These are phyloP conservation scores for Leccinum incarnatum DNA, from an alignment of 768 basidiomycete species.

Conservation along the genomic window DNA sequence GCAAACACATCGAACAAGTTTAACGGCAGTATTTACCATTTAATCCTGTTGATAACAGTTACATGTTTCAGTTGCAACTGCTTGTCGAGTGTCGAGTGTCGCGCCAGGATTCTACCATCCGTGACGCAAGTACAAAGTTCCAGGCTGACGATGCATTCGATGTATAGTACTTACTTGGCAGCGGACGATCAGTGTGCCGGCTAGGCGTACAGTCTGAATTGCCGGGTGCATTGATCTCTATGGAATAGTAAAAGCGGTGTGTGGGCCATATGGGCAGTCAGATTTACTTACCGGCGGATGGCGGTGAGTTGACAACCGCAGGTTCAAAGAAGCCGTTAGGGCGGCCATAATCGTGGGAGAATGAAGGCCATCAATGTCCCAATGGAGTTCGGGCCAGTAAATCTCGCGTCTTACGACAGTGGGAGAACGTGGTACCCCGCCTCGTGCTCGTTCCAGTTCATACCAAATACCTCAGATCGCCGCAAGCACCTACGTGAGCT, in stretches of 20 bases:
- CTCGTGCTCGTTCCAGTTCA: not conserved
- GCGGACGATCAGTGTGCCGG: too few relatives aligned
- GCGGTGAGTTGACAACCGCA: not conserved
- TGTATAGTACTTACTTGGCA: too few relatives aligned
- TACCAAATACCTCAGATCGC: not conserved
- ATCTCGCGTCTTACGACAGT: not conserved
- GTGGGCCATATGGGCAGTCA: not conserved
- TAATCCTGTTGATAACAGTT: too few relatives aligned
- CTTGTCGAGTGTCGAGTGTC: too few relatives aligned
- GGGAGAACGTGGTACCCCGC: not conserved
- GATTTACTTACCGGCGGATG: not conserved
- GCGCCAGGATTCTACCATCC: too few relatives aligned
- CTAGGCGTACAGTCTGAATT: too few relatives aligned
- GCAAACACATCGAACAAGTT: too few relatives aligned
- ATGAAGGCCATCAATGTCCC: not conserved
- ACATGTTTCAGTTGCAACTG: too few relatives aligned
- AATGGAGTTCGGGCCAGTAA: not conserved
- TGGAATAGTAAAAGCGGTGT: not conserved
- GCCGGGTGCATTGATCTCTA: not conserved
- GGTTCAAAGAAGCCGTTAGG: not conserved
- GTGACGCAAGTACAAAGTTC: too few relatives aligned
- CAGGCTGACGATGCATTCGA: too few relatives aligned
- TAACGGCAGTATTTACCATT: too few relatives aligned
- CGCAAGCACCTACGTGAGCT: not conserved
- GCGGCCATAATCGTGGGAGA: not conserved